Conservation (phyloP, 371 early-diverging fungal species). For the Mucor irregularis region DNA sequence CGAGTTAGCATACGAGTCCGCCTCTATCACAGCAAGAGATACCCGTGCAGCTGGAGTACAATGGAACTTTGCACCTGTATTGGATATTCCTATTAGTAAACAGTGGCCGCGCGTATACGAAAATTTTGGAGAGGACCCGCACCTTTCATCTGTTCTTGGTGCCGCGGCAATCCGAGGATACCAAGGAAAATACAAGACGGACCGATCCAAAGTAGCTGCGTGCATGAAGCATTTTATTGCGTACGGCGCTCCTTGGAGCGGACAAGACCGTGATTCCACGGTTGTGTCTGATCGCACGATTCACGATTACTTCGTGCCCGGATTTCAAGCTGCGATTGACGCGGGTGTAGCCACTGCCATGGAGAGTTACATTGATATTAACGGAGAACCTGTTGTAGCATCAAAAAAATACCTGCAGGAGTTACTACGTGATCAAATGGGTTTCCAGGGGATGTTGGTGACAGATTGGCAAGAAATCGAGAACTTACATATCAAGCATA, state of each 20-base stretch:
- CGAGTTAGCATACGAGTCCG: constrained; percentile 45
- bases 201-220: constrained; percentile 55
- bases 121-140: constrained; percentile 61
- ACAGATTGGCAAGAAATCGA: constrained; percentile 70
- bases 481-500: constrained; percentile 54
- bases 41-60: constrained; percentile 45
- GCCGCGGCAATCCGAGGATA: constrained; percentile 56
- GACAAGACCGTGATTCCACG: constrained; percentile 62
- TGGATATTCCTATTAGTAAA: constrained; percentile 66
- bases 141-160: constrained; percentile 57
- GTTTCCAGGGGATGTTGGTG: constrained; percentile 64
- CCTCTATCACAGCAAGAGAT: constrained; percentile 50
- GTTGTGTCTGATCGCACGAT: constrained; percentile 61
- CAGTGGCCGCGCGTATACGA: constrained; percentile 74
- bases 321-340: constrained; percentile 64
- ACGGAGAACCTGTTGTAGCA: constrained; percentile 61
- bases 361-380: constrained; percentile 70
- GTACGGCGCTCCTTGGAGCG: constrained; percentile 47
- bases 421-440: constrained; percentile 58
- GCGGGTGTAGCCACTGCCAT: constrained; percentile 70
- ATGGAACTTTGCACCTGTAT: constrained; percentile 64
- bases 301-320: constrained; percentile 63
- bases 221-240: constrained; percentile 56
- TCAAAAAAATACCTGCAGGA: constrained; percentile 56
- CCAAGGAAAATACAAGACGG: constrained; percentile 65